phyloP scores from a whole-genome alignment of 2,329 filamentous ascomycete species.

The Aspergillus ruber region DNA sequence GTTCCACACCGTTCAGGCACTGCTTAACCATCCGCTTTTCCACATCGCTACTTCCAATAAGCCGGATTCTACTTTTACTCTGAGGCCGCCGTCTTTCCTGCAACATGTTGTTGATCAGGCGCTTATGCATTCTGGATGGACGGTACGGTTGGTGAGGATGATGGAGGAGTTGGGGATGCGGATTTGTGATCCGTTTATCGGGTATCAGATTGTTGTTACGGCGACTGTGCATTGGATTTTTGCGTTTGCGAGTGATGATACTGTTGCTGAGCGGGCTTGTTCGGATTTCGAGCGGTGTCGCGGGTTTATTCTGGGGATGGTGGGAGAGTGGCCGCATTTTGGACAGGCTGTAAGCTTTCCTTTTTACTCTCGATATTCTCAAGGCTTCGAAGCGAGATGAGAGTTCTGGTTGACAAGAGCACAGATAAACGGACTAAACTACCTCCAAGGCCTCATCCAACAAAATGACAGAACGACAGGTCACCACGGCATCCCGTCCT shows the following conservation, averaged over 20 bases:
- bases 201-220: background rate
- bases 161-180: constrained; percentile 1
- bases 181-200: constrained; percentile 4
- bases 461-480: background rate
- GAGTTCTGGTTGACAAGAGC: no score
- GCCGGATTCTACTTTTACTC: background rate
- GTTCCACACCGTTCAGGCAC: constrained; percentile 1
- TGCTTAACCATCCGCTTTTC: constrained; percentile 5
- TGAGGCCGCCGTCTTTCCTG: constrained; percentile 1
- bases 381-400: no score
- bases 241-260: constrained; percentile 3
- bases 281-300: background rate
- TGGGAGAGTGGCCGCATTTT: constrained; percentile 1
- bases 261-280: background rate
- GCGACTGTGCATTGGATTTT: constrained; percentile 7
- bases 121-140: constrained; percentile 5
- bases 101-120: constrained; percentile 6
- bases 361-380: no score
- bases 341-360: background rate
- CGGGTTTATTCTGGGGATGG: background rate
- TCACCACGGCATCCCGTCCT: background rate
- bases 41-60: constrained; percentile 1
- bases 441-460: background rate
- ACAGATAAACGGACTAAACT: background rate
- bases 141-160: background rate